Percentiles rank a stretch among this genome's conserved stretches.
Evolutionary conservation across 108 stramenopile species (phyloP).

Genomic region (Stephanodiscus triporus): DNA sequence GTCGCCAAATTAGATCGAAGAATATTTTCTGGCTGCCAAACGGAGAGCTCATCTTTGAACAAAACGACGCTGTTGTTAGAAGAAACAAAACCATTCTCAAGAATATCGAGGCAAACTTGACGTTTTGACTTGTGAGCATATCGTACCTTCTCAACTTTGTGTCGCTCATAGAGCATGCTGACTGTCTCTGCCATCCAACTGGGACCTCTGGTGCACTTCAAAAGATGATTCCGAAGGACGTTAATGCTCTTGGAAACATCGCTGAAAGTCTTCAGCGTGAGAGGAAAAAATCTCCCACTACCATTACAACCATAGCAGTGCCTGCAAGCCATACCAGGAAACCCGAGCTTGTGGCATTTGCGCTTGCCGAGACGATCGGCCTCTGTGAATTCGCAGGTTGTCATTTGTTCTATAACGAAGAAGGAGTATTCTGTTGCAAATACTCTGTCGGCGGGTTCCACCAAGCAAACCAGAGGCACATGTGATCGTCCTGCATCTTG

Average conservation of each 20-base stretch:
- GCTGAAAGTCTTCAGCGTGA: conserved; percentile 50
- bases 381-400: conserved; percentile 46
- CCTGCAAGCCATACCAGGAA: conserved; percentile 49
- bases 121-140: neutral
- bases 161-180: conserved; percentile 54
- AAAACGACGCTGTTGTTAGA: conserved; percentile 1
- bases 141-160: conserved; percentile 70
- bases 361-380: conserved; percentile 52
- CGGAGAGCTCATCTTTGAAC: conserved; percentile 22
- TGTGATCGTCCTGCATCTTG: conserved; percentile 3
- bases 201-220: conserved; percentile 69
- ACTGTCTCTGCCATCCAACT: conserved; percentile 60
- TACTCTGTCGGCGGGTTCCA: conserved; percentile 33
- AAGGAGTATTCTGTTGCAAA: conserved; percentile 52
- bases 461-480: conserved; percentile 19
- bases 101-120: neutral
- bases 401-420: conserved; percentile 54
- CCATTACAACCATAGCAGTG: conserved; percentile 49
- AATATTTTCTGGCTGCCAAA: conserved; percentile 54
- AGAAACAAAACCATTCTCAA: neutral
- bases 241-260: conserved; percentile 49
- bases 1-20: conserved; percentile 48
- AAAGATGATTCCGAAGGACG: conserved; percentile 45
- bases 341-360: conserved; percentile 38
- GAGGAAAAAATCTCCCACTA: conserved; percentile 48